Conservation (phyloP, 306 rosid species). For the Biancaea sappan region DNA sequence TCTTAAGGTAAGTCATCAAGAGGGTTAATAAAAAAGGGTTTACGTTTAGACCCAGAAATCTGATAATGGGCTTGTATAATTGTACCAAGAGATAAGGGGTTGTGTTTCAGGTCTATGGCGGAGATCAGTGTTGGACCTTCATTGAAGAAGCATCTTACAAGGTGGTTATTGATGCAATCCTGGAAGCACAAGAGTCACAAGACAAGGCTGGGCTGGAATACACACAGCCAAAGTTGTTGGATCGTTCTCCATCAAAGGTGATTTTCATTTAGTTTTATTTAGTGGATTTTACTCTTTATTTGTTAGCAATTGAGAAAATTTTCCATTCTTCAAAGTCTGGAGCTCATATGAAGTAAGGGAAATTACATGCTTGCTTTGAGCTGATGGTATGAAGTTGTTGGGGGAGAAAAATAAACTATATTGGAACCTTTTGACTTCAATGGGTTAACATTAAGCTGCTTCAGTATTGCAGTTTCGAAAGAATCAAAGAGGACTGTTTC, state of each 20-base stretch:
- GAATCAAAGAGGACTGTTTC: neutral
- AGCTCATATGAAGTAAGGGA: neutral
- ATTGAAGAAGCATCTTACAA: conserved; percentile 1
- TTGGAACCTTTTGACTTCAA: neutral
- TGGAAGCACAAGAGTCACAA: conserved; percentile 4
- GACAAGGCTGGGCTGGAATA: neutral
- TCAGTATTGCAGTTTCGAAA: neutral
- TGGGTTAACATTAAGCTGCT: neutral
- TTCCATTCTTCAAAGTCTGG: neutral
- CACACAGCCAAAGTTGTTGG: neutral
- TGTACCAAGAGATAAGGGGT: neutral
- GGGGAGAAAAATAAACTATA: neutral
- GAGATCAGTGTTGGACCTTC: neutral
- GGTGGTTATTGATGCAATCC: neutral
- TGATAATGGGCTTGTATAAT: neutral
- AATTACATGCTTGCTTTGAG: neutral
- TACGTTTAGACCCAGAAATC: neutral
- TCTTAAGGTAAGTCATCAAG: neutral
- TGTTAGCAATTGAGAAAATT: neutral
- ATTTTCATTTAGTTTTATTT: neutral
- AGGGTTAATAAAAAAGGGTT: neutral
- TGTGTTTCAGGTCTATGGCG: neutral
- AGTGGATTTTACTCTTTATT: neutral
- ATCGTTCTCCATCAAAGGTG: neutral
- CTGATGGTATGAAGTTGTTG: neutral